Percentiles rank a stretch among this genome's conserved stretches.
Evolutionary conservation across 2,329 filamentous ascomycete genomes (phyloP).

Genomic region (Colletotrichum somersetense): DNA sequence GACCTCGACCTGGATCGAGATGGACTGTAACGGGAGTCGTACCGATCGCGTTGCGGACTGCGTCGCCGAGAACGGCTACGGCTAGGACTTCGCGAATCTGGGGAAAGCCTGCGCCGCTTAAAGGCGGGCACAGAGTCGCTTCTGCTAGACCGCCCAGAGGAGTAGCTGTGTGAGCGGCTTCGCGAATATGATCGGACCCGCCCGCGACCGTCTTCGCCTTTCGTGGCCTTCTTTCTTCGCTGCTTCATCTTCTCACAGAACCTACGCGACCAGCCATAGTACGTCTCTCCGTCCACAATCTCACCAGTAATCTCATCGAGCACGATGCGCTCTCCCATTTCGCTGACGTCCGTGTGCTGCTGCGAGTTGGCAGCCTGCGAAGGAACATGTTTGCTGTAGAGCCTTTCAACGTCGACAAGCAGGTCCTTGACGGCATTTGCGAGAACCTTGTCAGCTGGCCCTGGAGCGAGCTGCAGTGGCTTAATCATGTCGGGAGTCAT

Average conservation of each 20-base stretch:
- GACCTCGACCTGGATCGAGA: conserved; percentile 47
- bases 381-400: conserved; percentile 70
- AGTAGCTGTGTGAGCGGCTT: conserved; percentile 48
- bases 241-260: conserved; percentile 87
- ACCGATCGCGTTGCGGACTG: conserved; percentile 40
- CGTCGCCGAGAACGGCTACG: conserved; percentile 46
- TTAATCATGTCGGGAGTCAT: conserved; percentile 79
- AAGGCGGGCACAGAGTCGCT: conserved; percentile 53
- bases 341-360: conserved; percentile 73
- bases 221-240: conserved; percentile 54
- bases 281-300: conserved; percentile 76
- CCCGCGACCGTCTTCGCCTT: conserved; percentile 43
- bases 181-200: conserved; percentile 53
- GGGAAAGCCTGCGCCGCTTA: conserved; percentile 56
- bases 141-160: conserved; percentile 47
- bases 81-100: conserved; percentile 49
- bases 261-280: conserved; percentile 87
- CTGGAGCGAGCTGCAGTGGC: conserved; percentile 77
- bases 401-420: conserved; percentile 75
- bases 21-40: conserved; percentile 45
- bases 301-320: conserved; percentile 76
- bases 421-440: conserved; percentile 77
- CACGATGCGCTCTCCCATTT: conserved; percentile 77
- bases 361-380: conserved; percentile 58
- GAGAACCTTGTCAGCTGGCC: conserved; percentile 76